These are phyloP conservation scores for Fusarium siculi DNA, from an alignment of 2,329 filamentous ascomycete genomes.

Conservation along the genomic window DNA sequence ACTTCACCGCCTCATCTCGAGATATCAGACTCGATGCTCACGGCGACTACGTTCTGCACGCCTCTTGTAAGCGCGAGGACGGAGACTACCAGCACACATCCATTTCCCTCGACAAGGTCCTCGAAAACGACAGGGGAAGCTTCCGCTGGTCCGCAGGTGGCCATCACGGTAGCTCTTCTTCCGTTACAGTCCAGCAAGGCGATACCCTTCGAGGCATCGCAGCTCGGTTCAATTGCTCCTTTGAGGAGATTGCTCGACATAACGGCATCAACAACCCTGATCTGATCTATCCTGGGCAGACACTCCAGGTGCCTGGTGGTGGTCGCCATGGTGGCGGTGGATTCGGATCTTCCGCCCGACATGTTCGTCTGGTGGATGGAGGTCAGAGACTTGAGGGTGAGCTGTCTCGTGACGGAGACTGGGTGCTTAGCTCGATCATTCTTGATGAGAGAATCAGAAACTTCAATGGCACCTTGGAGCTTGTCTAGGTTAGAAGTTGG, in stretches of 20 bases:
- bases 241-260: slow-evolving; percentile 52
- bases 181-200: slow-evolving; percentile 53
- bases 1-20: slow-evolving; percentile 49
- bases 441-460: slow-evolving; percentile 51
- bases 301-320: slow-evolving; percentile 49
- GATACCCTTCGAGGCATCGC: slow-evolving; percentile 56
- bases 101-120: slow-evolving; percentile 50
- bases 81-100: slow-evolving; percentile 49
- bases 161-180: slow-evolving; percentile 38
- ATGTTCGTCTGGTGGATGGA: slow-evolving; percentile 51
- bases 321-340: slow-evolving; percentile 37
- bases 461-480: slow-evolving; percentile 44
- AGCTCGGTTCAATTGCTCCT: slow-evolving; percentile 45
- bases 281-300: slow-evolving; percentile 56
- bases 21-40: slow-evolving; percentile 50
- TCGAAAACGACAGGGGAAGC: slow-evolving; percentile 51
- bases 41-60: slow-evolving; percentile 49
- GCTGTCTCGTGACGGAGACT: slow-evolving; percentile 46
- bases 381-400: slow-evolving; percentile 50
- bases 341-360: slow-evolving; percentile 49
- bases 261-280: slow-evolving; percentile 56
- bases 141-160: slow-evolving; percentile 50
- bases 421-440: slow-evolving; percentile 46
- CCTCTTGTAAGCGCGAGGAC: slow-evolving; percentile 48
- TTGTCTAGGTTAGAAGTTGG: neutral